Conservation (phyloP, 2,329 filamentous ascomycete species). For the Neofusicoccum parvum region DNA sequence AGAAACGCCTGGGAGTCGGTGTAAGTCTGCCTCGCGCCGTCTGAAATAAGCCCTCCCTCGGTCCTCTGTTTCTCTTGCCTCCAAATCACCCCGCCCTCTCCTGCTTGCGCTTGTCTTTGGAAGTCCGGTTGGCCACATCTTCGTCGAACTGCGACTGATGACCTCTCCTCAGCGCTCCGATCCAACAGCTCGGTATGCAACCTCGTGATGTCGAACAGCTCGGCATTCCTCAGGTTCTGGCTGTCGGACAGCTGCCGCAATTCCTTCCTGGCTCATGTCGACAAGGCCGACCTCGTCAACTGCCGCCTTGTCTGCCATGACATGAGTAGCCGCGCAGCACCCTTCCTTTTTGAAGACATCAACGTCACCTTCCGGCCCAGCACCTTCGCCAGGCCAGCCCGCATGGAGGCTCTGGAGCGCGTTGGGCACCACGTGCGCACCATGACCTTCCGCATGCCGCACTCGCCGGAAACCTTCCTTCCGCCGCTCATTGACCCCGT, state of each 20-base stretch:
- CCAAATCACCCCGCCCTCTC: not conserved
- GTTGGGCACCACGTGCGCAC: constrained; percentile 79
- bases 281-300: constrained; percentile 45
- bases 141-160: constrained; percentile 27
- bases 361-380: constrained; percentile 71
- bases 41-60: constrained; percentile 16
- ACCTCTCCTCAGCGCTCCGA: constrained; percentile 40
- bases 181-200: constrained; percentile 52
- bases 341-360: constrained; percentile 68
- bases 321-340: constrained; percentile 70
- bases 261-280: constrained; percentile 44
- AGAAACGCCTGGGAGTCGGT: constrained; percentile 30
- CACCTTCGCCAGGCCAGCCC: constrained; percentile 73
- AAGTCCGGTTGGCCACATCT: not conserved
- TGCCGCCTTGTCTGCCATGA: constrained; percentile 70
- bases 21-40: constrained; percentile 16
- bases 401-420: constrained; percentile 72
- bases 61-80: constrained; percentile 11
- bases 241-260: constrained; percentile 51
- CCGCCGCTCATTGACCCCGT: constrained; percentile 79
- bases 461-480: constrained; percentile 76
- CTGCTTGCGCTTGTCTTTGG: not conserved
- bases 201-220: constrained; percentile 51
- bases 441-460: constrained; percentile 75
- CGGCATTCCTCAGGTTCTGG: constrained; percentile 54